Base-by-base conservation (phyloP, 179 eudicot species). In the Patellifolia procumbens region DNA sequence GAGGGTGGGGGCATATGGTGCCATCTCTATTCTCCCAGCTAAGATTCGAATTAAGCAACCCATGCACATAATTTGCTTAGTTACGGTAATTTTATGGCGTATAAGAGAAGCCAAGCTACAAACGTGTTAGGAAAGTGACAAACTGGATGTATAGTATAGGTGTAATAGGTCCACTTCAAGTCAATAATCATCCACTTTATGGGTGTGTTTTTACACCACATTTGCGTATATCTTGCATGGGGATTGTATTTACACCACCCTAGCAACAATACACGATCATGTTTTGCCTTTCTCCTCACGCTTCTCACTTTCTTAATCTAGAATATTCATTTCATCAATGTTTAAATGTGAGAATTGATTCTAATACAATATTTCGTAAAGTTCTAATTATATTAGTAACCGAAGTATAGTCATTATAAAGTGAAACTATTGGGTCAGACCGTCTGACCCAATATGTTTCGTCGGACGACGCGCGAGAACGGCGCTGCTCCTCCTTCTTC, bases 51-150 rank as follows among this genome's bases (percentile, higher is more conserved):
- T 39, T 65, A 31, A 62, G 3, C 15, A 65, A 35, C 2, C n/a
- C 22, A 3, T 7, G 42, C 35, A 60, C 5, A 13, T 7, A 31
- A 31, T 16, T 1, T 66, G 22, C 11, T 42, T 66, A 66, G 16
- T 63, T 63, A 39, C 31, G 3, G 22, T 46, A 35, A 29, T 35
- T 19, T 72, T 29, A 53, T 76, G 66, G 49, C 31, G 6, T 80
- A 65, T 13, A 31, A 75, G 72, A 45, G 72, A 81, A 76, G 80
- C 35, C 64, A 55, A 81, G 73, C 61, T 63, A 66, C 3, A 52
- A 35, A 20, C 11, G 51, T 43, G 62, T 64, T 39, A 52, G 20
- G 79, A 70, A 34, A 52, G 52, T 75, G 66, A 70, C 60, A 70
- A 64, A 62, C 11, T 61, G 16, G 1, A 37, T 12, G n/a, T 16